These are phyloP conservation scores for Neurospora intermedia DNA, from an alignment of 495 filamentous ascomycete species.

Conservation along the genomic window DNA sequence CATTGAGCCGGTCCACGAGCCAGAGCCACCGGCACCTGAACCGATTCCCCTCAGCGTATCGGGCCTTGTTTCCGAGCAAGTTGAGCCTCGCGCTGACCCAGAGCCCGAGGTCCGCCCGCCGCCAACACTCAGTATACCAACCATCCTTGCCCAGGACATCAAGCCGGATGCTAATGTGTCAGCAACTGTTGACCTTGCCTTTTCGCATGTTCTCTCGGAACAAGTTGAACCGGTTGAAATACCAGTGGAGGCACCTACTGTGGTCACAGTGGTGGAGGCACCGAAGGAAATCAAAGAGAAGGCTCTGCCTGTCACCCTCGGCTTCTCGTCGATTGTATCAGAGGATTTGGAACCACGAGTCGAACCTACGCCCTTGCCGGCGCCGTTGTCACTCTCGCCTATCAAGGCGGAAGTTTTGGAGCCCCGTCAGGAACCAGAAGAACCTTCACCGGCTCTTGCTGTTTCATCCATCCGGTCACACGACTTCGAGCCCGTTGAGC, in stretches of 20 bases:
- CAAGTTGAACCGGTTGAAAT: slow-evolving; percentile 13
- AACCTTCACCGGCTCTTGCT: slow-evolving; percentile 13
- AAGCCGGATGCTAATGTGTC: slow-evolving; percentile 10
- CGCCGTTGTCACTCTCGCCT: slow-evolving; percentile 16
- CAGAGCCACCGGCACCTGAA: slow-evolving; percentile 6
- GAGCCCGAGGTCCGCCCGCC: slow-evolving; percentile 9
- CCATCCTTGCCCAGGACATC: slow-evolving; percentile 16
- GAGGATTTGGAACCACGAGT: slow-evolving; percentile 13
- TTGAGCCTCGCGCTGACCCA: slow-evolving; percentile 17
- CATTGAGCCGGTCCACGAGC: slow-evolving; percentile 18
- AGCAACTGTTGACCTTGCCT: slow-evolving; percentile 6
- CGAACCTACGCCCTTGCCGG: slow-evolving; percentile 9
- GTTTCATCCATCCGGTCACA: slow-evolving; percentile 21
- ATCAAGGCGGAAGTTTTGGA: slow-evolving; percentile 18
- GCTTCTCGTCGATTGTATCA: slow-evolving; percentile 14
- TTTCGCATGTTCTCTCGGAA: slow-evolving; percentile 6
- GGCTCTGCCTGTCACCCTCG: slow-evolving; percentile 5
- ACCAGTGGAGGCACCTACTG: not conserved
- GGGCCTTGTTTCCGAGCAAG: slow-evolving; percentile 7
- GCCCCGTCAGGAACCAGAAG: slow-evolving; percentile 16
- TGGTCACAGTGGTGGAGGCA: slow-evolving; percentile 2
- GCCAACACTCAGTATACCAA: slow-evolving; percentile 17
- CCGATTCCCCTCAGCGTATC: slow-evolving; percentile 8
- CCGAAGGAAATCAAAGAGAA: not conserved
- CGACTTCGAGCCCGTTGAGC: slow-evolving; percentile 21